Evolutionary conservation across 306 rosid genomes (phyloP), one percentile per base, ranked within the genome.

Genomic region (Cicer cuneatum): DNA sequence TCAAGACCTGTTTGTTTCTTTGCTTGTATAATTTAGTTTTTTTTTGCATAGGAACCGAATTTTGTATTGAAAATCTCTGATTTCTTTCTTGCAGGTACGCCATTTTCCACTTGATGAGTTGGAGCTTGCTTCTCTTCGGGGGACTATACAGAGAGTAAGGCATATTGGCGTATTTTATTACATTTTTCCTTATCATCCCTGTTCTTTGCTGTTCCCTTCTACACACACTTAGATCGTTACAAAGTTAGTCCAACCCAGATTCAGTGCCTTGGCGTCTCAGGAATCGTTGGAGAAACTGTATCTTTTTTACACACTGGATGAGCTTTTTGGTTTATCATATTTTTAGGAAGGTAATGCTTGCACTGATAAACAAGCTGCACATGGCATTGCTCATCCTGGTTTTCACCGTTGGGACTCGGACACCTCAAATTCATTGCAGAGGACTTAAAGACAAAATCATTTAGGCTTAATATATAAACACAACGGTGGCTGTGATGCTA

Each of bases 41-140:
- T 39, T 29, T 73, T 38, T 21, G 41, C 52, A n/a, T 13, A 13
- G 7, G 41, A 16, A 40, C 54, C 9, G 21, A 76, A 66, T 16
- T 68, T 45, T 39, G 60, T 47, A 51, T 67, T 67, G 56, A 73
- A 53, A 72, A 35, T 65, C 56, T 46, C 40, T 29, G 11, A 60
- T 81, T 46, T 37, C 51, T 38, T 71, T 66, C 52, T 64, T 66
- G 63, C 77, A 93, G 98, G 69, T 93, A 37, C 93, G 98, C 5
- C 90, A 93, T 81, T 85, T 93, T 80, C 98, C 98, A 37, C 98
- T 93, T 61, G 98, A 93, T 76, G 98, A 93, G 81, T 80, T 93
- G 90, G 98, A 93, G 87, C 88, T 93, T 48, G 97, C 96, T 78
- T 93, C 98, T 57, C 96, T 93, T 12, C 85, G 98, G 83, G 98